Conservation (phyloP, 768 basidiomycete species). For the Rossbeevera mucosa region DNA sequence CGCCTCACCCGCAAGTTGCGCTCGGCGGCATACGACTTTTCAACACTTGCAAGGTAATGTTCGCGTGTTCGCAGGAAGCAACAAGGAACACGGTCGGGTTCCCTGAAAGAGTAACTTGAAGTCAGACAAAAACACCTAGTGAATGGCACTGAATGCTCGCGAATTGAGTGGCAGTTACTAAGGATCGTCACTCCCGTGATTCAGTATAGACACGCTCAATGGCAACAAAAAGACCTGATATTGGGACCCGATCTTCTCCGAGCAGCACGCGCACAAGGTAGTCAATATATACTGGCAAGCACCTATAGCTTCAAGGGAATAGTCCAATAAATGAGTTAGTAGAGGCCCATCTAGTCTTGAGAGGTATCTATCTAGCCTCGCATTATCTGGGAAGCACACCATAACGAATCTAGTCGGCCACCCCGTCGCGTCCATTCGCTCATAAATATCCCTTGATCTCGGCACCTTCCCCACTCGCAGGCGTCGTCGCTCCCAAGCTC, state of each 20-base stretch:
- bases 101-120: background rate
- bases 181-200: no score
- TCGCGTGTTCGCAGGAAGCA: background rate
- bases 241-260: no score
- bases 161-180: no score
- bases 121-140: background rate
- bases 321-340: background rate
- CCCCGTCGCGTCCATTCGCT: background rate
- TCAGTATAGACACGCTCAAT: no score
- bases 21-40: no score
- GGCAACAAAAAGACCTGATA: no score
- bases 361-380: no score
- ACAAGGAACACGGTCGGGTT: background rate
- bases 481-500: background rate
- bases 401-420: background rate
- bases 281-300: background rate
- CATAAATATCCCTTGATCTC: constrained; percentile 20
- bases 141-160: no score
- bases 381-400: background rate
- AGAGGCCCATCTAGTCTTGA: background rate
- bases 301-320: background rate
- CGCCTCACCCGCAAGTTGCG: no score
- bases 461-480: background rate
- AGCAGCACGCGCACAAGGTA: no score
- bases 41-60: no score